Percentiles rank a stretch among this genome's conserved stretches.
These are phyloP conservation scores for Blepharisma japonicum DNA, from an alignment of 73 alveolate genomes.

Conservation along the genomic window DNA sequence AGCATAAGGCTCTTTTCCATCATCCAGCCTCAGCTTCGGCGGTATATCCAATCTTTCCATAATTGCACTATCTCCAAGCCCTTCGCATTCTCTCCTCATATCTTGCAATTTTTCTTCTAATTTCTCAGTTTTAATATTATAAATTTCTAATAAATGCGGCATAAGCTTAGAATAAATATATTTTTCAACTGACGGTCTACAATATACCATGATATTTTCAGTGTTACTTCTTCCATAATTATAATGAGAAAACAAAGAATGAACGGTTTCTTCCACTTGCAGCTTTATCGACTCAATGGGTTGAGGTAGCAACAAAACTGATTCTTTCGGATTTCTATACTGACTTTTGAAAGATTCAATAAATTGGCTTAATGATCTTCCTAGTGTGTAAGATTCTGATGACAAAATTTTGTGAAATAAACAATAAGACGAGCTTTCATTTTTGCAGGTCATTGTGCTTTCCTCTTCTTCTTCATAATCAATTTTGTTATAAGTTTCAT, in stretches of 20 bases:
- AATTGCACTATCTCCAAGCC: background rate
- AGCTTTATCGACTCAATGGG: conserved; percentile 10
- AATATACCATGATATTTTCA: conserved; percentile 23
- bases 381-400: conserved; percentile 19
- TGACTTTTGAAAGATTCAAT: background rate
- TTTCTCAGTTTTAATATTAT: background rate
- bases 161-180: conserved; percentile 1
- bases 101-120: conserved; percentile 1
- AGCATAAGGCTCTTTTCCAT: conserved; percentile 10
- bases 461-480: conserved; percentile 25
- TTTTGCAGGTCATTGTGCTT: background rate
- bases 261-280: background rate
- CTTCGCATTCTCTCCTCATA: background rate
- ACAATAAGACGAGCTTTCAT: conserved; percentile 33
- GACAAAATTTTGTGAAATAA: conserved; percentile 18
- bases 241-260: conserved; percentile 23
- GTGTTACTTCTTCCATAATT: conserved; percentile 25
- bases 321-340: conserved; percentile 13
- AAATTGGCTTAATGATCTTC: conserved; percentile 10
- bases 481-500: too few species aligned
- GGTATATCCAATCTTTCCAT: background rate
- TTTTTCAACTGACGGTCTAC: conserved; percentile 34
- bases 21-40: background rate
- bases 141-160: conserved; percentile 8
- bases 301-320: conserved; percentile 5